Evolutionary conservation across 2,329 filamentous ascomycete genomes (phyloP).

Genomic region (Arthroderma sp.): DNA sequence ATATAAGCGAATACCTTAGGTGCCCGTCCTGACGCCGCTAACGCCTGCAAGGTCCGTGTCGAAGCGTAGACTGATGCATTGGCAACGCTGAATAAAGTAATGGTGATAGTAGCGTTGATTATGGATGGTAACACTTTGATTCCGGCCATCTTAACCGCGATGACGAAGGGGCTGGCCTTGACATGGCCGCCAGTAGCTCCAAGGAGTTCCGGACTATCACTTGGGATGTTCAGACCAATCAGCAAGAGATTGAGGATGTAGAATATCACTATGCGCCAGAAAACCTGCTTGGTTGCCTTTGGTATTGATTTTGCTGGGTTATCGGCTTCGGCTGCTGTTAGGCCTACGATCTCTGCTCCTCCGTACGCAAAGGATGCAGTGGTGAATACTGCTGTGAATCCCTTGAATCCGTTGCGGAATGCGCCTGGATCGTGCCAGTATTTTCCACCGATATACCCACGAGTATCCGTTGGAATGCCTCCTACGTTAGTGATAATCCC

Average conservation of each 20-base stretch:
- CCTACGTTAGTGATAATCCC: conserved; percentile 50
- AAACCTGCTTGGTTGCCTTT: conserved; percentile 39
- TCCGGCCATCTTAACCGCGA: conserved; percentile 54
- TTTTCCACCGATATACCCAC: conserved; percentile 46
- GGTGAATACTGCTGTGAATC: conserved; percentile 46
- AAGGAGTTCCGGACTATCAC: conserved; percentile 46
- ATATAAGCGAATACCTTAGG: conserved; percentile 58
- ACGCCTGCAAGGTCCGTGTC: conserved; percentile 64
- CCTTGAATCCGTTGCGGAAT: conserved; percentile 46
- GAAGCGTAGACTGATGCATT: conserved; percentile 51
- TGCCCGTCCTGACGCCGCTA: conserved; percentile 58
- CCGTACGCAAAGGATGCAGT: conserved; percentile 24
- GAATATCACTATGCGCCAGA: conserved; percentile 43
- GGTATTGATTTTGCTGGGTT: conserved; percentile 41
- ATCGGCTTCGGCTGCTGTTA: conserved; percentile 42
- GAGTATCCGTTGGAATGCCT: conserved; percentile 47
- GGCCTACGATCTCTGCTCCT: conserved; percentile 37
- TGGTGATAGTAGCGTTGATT: conserved; percentile 63
- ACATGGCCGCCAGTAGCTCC: conserved; percentile 46
- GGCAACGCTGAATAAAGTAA: conserved; percentile 54
- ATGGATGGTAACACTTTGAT: conserved; percentile 55
- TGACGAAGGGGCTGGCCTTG: conserved; percentile 51
- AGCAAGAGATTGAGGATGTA: conserved; percentile 44
- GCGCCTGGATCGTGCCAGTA: conserved; percentile 53
- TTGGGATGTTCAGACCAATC: conserved; percentile 51